Base-by-base conservation (phyloP, 2,329 filamentous ascomycete species). In the Emergomyces pasteurianus region DNA sequence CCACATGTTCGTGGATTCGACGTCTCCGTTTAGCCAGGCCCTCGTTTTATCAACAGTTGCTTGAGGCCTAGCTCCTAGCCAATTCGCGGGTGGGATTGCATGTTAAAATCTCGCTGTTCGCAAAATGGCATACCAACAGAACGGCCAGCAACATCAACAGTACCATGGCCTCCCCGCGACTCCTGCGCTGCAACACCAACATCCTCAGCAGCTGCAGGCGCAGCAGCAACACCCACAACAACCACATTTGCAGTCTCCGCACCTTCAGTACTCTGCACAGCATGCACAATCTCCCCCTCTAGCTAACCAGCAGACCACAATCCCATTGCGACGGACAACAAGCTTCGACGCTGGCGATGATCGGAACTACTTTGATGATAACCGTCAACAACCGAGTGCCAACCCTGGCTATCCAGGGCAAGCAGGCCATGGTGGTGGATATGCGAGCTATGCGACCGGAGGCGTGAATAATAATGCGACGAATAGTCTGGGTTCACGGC, bases 321-420 rank as follows among this genome's bases (percentile, higher is more conserved):
- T 72, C 62, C 68, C 74, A 52, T 71, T 78, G 64, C 76, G 75
- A 62, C 80, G 88, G 65, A 81, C 84, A 65, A 81, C 83, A 56
- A 92, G 87, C 77, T 91, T 89, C 77, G 86, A 90, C 72, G 84
- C 81, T 66, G 88, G 87, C 65, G 89, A 94, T 72, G 88, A 92
- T 71, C 78, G 80, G 55, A 75, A 77, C 56, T 83, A 85, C 60
- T 75, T 77, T 61, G 73, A 75, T 61, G 60, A 70, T 10, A 58
- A 69, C 10, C 66, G 67, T 50, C 66, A 66, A 36, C 65, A 68
- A 53, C 66, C 70, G 46, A 76, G 76, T 59, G 66, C 68, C 21
- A 69, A 69, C 60, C 60, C 69, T 59, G 69, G 71, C 26, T 73
- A 73, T 65, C 58, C 68, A 64, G 66, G 75, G 67, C 70, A 71